These are phyloP conservation scores for Zoysia japonica DNA, from an alignment of 176 grass and related monocot genomes.

Conservation along the genomic window DNA sequence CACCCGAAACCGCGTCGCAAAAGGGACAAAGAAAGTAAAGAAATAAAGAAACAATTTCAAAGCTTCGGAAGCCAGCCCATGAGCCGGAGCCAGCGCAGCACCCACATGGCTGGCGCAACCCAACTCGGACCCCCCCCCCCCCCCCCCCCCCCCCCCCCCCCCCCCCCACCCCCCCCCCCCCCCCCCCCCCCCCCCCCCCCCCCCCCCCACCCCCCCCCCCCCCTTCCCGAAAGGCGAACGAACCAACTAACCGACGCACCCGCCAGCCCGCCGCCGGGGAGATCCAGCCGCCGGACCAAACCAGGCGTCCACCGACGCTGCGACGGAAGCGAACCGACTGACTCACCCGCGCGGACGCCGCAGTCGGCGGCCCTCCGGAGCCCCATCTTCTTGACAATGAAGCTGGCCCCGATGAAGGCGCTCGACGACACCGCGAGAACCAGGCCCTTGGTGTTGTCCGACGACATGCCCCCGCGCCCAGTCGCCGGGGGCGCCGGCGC, in stretches of 20 bases:
- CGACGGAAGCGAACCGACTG: neutral
- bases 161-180: too few species aligned
- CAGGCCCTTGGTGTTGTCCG: conserved; percentile 79
- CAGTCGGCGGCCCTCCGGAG: conserved; percentile 68
- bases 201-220: neutral
- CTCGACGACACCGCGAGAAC: conserved; percentile 83
- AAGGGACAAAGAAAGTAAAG: neutral
- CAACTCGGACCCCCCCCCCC: neutral
- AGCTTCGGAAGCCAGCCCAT: neutral
- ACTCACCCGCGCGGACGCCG: conserved; percentile 77
- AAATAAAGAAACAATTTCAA: conserved; percentile 11
- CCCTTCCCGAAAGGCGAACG: neutral
- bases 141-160: too few species aligned
- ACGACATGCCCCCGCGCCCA: conserved; percentile 59
- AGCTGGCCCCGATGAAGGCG: conserved; percentile 74
- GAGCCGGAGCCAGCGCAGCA: conserved; percentile 22
- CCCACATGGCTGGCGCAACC: conserved; percentile 8
- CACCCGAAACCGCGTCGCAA: conserved; percentile 26
- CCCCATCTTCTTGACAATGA: conserved; percentile 82
- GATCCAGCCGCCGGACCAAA: conserved; percentile 30
- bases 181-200: too few species aligned
- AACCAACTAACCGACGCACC: conserved; percentile 18
- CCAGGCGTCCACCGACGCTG: conserved; percentile 10
- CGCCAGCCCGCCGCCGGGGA: neutral
- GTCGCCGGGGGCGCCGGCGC: conserved; percentile 29